A percentile compares a stretch with the other conserved stretches of the same genome.
Evolutionary conservation across 495 filamentous ascomycete genomes (phyloP).

Genomic region (Talaromyces borbonicus): DNA sequence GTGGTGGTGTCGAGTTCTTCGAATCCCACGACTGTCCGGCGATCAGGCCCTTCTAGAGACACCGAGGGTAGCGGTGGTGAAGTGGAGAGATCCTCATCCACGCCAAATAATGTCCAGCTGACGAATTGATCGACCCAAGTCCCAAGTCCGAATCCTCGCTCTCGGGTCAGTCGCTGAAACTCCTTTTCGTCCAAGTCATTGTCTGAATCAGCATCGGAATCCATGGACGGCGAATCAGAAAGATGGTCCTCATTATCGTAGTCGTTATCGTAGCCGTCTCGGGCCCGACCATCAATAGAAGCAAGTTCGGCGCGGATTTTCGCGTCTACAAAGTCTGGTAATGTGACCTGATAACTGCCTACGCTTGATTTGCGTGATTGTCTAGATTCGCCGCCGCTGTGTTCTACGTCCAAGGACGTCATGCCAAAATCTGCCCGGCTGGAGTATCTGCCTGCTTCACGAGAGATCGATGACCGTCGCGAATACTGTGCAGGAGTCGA

Average conservation of each 20-base stretch:
- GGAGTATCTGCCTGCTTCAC: constrained; percentile 21
- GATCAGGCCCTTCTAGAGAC: neutral
- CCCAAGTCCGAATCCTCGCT: constrained; percentile 59
- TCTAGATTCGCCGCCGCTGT: neutral
- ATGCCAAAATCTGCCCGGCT: constrained; percentile 30
- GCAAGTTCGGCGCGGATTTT: constrained; percentile 35
- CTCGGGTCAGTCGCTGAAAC: constrained; percentile 34
- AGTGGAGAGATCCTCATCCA: constrained; percentile 39
- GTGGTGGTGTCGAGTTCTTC: neutral
- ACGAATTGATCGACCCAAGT: constrained; percentile 66
- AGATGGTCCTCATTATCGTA: neutral
- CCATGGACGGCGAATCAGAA: constrained; percentile 3
- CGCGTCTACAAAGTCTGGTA: constrained; percentile 37
- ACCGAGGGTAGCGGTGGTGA: neutral
- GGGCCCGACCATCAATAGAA: constrained; percentile 17
- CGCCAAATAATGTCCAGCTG: constrained; percentile 68
- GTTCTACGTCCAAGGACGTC: constrained; percentile 19
- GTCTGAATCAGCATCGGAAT: constrained; percentile 20
- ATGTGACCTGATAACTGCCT: constrained; percentile 11
- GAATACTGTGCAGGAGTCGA: constrained; percentile 29
- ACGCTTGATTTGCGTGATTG: constrained; percentile 8
- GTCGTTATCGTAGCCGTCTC: constrained; percentile 8
- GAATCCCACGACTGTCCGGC: neutral
- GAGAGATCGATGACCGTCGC: constrained; percentile 24
- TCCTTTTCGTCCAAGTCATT: constrained; percentile 37